These are phyloP conservation scores for Viridothelium virens DNA, from an alignment of 495 filamentous ascomycete genomes.

Conservation along the genomic window DNA sequence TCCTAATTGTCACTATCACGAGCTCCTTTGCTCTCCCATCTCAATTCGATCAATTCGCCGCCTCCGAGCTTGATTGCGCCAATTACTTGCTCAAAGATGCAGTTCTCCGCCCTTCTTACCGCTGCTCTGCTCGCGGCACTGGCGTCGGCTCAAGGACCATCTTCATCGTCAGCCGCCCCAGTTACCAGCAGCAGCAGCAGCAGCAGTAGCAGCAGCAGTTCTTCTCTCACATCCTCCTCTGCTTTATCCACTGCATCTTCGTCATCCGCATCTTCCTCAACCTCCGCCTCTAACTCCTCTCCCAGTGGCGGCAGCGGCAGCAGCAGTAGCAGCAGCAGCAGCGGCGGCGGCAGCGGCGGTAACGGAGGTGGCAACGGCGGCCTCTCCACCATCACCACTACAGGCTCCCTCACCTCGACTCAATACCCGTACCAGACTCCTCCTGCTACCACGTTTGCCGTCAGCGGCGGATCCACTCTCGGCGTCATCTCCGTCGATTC, in stretches of 20 bases:
- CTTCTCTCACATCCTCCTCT: not conserved
- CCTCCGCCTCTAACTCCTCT: slow-evolving; percentile 7
- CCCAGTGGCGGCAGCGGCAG: slow-evolving; percentile 6
- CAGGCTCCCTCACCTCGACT: not conserved
- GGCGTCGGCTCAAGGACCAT: slow-evolving; percentile 5
- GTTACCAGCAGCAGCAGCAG: not conserved
- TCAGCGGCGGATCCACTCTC: not conserved
- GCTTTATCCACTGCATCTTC: not conserved
- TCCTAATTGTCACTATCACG: not conserved
- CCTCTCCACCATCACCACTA: not conserved
- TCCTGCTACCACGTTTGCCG: not conserved
- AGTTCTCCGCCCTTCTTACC: not conserved
- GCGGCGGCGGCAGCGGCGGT: not conserved
- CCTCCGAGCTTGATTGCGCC: not conserved
- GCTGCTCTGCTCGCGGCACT: slow-evolving; percentile 2
- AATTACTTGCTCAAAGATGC: not conserved
- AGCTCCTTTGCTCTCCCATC: not conserved
- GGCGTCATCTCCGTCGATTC: not conserved
- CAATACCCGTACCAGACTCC: not conserved
- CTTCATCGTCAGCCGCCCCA: slow-evolving; percentile 6
- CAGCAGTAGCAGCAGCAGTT: not conserved
- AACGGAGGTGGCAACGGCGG: not conserved
- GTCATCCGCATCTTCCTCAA: not conserved
- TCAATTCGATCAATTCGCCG: slow-evolving; percentile 4
- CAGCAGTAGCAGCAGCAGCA: not conserved